phyloP scores from a whole-genome alignment of 176 grass and related monocot genomes.

The Ensete ventricosum region DNA sequence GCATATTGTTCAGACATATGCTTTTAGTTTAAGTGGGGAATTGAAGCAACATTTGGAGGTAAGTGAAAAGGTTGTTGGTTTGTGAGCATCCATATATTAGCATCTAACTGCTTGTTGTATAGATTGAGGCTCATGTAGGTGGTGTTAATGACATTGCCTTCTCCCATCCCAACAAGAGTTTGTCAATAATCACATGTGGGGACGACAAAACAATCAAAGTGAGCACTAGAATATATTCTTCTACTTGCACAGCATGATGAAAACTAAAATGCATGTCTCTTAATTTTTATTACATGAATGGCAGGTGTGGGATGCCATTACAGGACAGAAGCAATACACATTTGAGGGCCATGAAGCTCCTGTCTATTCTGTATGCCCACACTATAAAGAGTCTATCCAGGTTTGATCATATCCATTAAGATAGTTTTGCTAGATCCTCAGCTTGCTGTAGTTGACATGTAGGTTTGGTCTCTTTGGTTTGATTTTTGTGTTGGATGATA shows the following conservation, averaged over 20 bases:
- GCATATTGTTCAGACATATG: slow-evolving; percentile 95
- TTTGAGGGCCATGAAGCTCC: slow-evolving; percentile 98
- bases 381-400: slow-evolving; percentile 98
- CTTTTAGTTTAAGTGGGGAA: slow-evolving; percentile 72
- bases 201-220: slow-evolving; percentile 98
- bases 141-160: slow-evolving; percentile 99
- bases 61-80: slow-evolving; percentile 10
- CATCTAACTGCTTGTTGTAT: slow-evolving; percentile 32
- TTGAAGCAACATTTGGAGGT: slow-evolving; percentile 89
- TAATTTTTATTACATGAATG: slow-evolving; percentile 19
- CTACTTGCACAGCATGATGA: too few relatives aligned
- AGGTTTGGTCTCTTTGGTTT: background rate
- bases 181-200: slow-evolving; percentile 97
- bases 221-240: background rate
- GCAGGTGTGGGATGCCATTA: slow-evolving; percentile 95
- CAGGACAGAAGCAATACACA: slow-evolving; percentile 85
- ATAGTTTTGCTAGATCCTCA: too few relatives aligned
- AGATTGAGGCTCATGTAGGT: slow-evolving; percentile 97
- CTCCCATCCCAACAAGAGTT: slow-evolving; percentile 89
- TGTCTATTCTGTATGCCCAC: slow-evolving; percentile 98
- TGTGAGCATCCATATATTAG: slow-evolving; percentile 1
- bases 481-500: too few relatives aligned
- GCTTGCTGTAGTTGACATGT: background rate
- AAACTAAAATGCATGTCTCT: background rate
- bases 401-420: slow-evolving; percentile 26